Base-by-base conservation (phyloP, 2,329 filamentous ascomycete species). In the Aotearoamyces nothofagi region DNA sequence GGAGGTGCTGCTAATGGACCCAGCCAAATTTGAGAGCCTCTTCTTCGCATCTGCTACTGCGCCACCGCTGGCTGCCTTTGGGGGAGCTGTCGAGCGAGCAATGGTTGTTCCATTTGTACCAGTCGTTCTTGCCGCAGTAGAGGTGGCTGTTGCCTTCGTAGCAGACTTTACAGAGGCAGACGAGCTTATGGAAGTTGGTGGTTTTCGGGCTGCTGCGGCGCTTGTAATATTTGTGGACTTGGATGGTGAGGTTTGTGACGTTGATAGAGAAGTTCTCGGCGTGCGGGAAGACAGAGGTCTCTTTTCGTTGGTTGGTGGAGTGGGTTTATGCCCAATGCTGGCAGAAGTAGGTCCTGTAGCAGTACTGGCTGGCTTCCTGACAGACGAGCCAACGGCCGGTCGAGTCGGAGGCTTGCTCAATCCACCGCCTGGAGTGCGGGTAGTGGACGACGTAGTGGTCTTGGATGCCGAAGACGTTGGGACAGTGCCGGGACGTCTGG, bases 21-120 rank as follows among this genome's bases (percentile, higher is more conserved):
- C 45, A 15, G 60, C 54, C 13, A 58, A 55, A 1, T 58, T 58
- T 7, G 70, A 73, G 11, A 75, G 51, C 16, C 69, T 58, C 53
- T 73, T 76, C 45, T 61, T 68, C 11, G 61, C 56, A 24, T 68
- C 60, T 20, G 61, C 53, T 2, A 60, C 55, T 5, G 55, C 35
- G 15, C 57, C 46, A 7, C 22, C 37, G 19, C 39, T 32, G 14
- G 32, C 41, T 26, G 58, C 46, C 33, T 53, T 56, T 4, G 51
- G 34, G 9, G 42, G 39, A 9, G 55, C 44, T 12, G 36, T 23
- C 25, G 44, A 35, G 32, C 42, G 38, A 34, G 50, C 53, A 8
- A 52, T 35, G n/a, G 42, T 40, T 4, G 54, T 45, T 17, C 52
- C 50, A 10, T 46, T 43, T 19, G 45, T 42, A 3, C 30, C 26